These are phyloP conservation scores for Yamadazyma akitaensis DNA, from an alignment of 805 yeast genomes.

Conservation along the genomic window DNA sequence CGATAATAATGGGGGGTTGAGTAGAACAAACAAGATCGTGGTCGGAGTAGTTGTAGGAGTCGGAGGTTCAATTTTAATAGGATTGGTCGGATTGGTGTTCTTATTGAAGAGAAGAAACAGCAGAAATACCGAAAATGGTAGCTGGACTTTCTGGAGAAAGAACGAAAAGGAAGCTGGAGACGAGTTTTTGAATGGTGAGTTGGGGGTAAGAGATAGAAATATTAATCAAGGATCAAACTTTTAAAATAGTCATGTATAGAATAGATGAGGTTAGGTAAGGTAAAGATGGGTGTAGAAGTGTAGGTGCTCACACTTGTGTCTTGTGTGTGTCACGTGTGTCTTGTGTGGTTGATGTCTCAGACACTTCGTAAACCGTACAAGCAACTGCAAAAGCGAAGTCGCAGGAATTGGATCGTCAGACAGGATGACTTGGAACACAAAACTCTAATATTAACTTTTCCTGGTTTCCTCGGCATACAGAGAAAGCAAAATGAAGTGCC, in stretches of 20 bases:
- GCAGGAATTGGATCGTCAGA: too few species aligned
- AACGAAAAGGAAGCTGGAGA: conserved; percentile 40
- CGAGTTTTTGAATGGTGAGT: conserved; percentile 43
- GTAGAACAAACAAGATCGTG: conserved; percentile 40
- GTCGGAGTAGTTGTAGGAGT: conserved; percentile 49
- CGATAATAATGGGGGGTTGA: conserved; percentile 28
- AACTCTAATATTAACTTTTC: too few species aligned
- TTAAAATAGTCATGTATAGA: conserved; percentile 13
- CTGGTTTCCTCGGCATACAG: too few species aligned
- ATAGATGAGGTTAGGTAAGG: neutral
- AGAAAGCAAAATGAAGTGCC: too few species aligned
- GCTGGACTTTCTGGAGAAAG: conserved; percentile 50
- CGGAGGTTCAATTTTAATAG: conserved; percentile 41
- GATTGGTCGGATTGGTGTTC: conserved; percentile 31
- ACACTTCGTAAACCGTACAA: too few species aligned
- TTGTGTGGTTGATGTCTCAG: too few species aligned
- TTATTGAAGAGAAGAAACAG: conserved; percentile 33
- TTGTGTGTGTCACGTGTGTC: too few species aligned
- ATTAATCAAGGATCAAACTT: conserved; percentile 47
- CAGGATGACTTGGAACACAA: too few species aligned
- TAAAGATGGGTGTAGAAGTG: neutral
- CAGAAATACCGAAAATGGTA: conserved; percentile 27
- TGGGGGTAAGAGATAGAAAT: conserved; percentile 46
- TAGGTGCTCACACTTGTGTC: too few species aligned
- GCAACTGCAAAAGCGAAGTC: too few species aligned